Base-by-base conservation (phyloP, 140 eudicot genomes). In the Senecio squalidus region DNA sequence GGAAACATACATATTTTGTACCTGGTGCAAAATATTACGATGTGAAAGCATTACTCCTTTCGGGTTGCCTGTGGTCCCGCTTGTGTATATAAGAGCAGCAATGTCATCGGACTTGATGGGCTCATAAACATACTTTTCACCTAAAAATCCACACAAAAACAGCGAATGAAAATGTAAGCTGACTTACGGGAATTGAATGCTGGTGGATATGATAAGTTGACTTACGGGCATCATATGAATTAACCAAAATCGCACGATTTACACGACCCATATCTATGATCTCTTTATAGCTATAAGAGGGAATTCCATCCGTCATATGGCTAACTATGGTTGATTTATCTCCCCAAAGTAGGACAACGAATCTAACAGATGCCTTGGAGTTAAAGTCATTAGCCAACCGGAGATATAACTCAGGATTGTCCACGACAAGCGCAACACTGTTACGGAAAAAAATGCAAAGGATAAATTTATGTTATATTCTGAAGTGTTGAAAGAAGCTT, bases 21-120 rank as follows among this genome's bases (percentile, higher is more conserved):
- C 98, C 98, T 91, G 98, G 76, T 91, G 98, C 48, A 91, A 71
- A 58, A 91, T 82, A 77, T 91, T 91, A 74, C 66, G 71, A 65
- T 91, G 98, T 27, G 96, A 83, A 47, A 91, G 94, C 96, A 91
- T 81, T 24, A 91, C 98, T 28, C 98, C 98, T 80, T 86, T 91
- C 29, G 98, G 98, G 64, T 86, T 86, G 31, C 98, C 96, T 29
- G 95, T 86, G 60, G 96, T 91, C 47, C 98, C 98, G 62, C 98
- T 91, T 51, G 98, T 91, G 73, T 91, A 91, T 21, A 91, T 70
- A 72, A 84, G 76, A 16, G 98, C 86, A 30, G 98, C 98, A 73
- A 84, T 45, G 55, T 91, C 96, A 65, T 86, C 82, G 33, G 96
- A 66, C 74, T 70, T 81, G 67, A 91, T 86, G 66, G 96, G 74